Conservation (phyloP, 352 stramenopile species). For the Lagenidium sp. region DNA sequence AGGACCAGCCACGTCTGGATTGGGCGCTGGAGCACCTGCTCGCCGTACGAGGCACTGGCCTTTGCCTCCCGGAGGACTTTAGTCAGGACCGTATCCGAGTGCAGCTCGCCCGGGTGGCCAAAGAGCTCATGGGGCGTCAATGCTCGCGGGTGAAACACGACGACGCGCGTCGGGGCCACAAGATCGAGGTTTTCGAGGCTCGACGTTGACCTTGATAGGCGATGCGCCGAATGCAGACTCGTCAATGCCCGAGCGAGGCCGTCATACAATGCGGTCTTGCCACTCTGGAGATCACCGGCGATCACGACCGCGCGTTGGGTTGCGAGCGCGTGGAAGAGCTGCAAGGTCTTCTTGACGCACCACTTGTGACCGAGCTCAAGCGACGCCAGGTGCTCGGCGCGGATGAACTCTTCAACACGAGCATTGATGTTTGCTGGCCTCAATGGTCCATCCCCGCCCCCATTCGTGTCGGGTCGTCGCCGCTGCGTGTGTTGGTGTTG, state of each 20-base stretch:
- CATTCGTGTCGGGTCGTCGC: too few relatives aligned
- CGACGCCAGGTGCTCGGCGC: too few relatives aligned
- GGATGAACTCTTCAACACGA: too few relatives aligned
- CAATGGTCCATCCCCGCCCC: too few relatives aligned
- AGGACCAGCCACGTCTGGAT: slow-evolving; percentile 56
- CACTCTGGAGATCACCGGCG: slow-evolving; percentile 25
- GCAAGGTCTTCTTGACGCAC: slow-evolving; percentile 26
- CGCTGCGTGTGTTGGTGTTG: too few relatives aligned
- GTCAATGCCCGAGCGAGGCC: slow-evolving; percentile 18
- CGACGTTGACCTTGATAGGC: neutral
- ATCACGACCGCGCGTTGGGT: slow-evolving; percentile 22
- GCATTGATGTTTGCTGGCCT: too few relatives aligned
- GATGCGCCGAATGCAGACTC: neutral
- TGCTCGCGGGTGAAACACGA: slow-evolving; percentile 34
- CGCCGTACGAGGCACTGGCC: slow-evolving; percentile 4
- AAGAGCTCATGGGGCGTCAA: slow-evolving; percentile 24
- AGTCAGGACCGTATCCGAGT: slow-evolving; percentile 22
- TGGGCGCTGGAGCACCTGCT: too few relatives aligned
- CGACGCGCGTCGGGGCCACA: slow-evolving; percentile 7
- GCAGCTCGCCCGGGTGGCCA: too few relatives aligned
- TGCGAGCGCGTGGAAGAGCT: slow-evolving; percentile 31
- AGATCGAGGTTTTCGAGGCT: slow-evolving; percentile 5
- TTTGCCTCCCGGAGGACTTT: slow-evolving; percentile 44
- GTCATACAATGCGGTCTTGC: slow-evolving; percentile 49
- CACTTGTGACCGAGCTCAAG: too few relatives aligned